Evolutionary conservation across 179 eudicot genomes (phyloP).

Genomic region (Beta corolliflora): DNA sequence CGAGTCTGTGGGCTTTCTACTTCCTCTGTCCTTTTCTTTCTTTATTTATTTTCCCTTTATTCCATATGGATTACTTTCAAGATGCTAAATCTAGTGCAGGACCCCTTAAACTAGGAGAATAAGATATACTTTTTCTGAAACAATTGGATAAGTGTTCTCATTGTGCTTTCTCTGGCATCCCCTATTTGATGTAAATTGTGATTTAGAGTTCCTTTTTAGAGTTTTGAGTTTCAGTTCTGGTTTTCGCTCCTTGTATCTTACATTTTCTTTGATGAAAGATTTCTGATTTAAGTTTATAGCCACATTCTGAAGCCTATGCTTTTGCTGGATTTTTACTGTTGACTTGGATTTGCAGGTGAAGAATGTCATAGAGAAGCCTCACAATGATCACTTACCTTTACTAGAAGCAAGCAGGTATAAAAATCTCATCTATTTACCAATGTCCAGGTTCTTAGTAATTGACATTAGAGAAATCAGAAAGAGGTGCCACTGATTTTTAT

Average conservation of each 20-base stretch:
- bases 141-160: neutral
- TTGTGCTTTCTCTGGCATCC: neutral
- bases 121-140: neutral
- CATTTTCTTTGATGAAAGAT: neutral
- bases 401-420: slow-evolving; percentile 96
- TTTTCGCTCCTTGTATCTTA: neutral
- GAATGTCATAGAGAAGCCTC: slow-evolving; percentile 92
- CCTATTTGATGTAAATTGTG: neutral
- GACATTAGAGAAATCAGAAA: neutral
- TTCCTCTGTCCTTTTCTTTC: neutral
- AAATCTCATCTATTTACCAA: neutral
- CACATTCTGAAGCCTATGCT: neutral
- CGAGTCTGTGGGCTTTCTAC: neutral
- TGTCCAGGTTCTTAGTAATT: neutral
- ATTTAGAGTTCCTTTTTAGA: neutral
- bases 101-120: neutral
- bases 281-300: neutral
- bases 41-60: neutral
- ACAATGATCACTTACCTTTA: slow-evolving; percentile 91
- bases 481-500: neutral
- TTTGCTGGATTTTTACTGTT: neutral
- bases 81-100: neutral
- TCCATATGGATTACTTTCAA: neutral
- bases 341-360: slow-evolving; percentile 64
- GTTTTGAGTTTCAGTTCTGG: neutral